Evolutionary conservation across 306 rosid species (phyloP).

Genomic region (Quercus alba): DNA sequence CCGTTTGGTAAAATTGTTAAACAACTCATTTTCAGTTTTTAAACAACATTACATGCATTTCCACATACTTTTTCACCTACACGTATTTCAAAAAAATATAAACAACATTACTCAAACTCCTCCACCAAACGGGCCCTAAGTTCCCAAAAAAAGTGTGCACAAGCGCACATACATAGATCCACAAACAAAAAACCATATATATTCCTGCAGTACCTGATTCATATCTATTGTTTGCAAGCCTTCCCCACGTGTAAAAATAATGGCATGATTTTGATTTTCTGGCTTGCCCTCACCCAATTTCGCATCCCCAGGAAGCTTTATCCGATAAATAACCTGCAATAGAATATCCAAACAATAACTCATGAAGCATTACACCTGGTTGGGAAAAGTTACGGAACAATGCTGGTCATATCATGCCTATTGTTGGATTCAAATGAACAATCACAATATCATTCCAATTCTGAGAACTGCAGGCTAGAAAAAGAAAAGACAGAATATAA

Average conservation of each 20-base stretch:
- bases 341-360: constrained; percentile 23
- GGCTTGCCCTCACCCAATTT: constrained; percentile 98
- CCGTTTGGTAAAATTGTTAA: no score
- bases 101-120: no score
- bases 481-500: constrained; percentile 5
- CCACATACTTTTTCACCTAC: no score
- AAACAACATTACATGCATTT: no score
- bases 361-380: constrained; percentile 7
- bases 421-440: not conserved
- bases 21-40: no score
- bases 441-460: not conserved
- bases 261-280: constrained; percentile 98
- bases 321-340: constrained; percentile 67
- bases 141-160: not conserved
- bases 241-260: constrained; percentile 97
- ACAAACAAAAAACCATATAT: not conserved
- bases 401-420: not conserved
- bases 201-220: constrained; percentile 69
- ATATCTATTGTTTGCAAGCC: constrained; percentile 97
- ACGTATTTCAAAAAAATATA: no score
- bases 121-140: not conserved
- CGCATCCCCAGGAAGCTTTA: constrained; percentile 94
- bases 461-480: not conserved
- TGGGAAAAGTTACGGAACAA: not conserved
- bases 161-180: not conserved